These are phyloP conservation scores for Lachnellula cervina DNA, from an alignment of 2,329 filamentous ascomycete genomes.

Conservation along the genomic window DNA sequence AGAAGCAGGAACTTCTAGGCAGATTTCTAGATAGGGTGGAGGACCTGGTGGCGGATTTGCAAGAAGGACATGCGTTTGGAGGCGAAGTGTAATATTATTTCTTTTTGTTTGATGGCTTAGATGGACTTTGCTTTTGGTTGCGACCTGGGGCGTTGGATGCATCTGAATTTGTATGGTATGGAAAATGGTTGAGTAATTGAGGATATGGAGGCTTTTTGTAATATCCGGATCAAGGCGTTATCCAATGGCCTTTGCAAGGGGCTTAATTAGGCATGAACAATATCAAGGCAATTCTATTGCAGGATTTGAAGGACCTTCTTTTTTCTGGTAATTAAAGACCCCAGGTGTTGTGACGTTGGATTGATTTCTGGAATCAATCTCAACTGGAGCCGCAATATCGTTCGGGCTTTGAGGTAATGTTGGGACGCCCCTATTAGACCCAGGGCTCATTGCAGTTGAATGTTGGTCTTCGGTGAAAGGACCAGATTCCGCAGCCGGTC, in stretches of 20 bases:
- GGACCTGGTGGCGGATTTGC: slow-evolving; percentile 66
- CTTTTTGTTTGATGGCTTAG: slow-evolving; percentile 16
- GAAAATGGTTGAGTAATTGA: slow-evolving; percentile 19
- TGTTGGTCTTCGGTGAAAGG: slow-evolving; percentile 34
- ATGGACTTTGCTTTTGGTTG: slow-evolving; percentile 11
- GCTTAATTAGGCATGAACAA: background rate
- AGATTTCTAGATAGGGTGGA: slow-evolving; percentile 58
- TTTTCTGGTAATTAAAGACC: slow-evolving; percentile 11
- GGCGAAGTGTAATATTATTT: slow-evolving; percentile 44
- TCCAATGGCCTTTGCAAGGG: slow-evolving; percentile 5
- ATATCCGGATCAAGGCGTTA: slow-evolving; percentile 18
- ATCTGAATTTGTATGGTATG: slow-evolving; percentile 10
- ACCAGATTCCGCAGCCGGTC: slow-evolving; percentile 37
- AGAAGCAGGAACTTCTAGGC: slow-evolving; percentile 63
- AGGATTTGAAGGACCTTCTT: slow-evolving; percentile 26
- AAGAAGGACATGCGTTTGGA: slow-evolving; percentile 72
- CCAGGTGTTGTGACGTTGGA: slow-evolving; percentile 16
- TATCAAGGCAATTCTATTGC: slow-evolving; percentile 44
- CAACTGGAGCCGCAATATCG: slow-evolving; percentile 48
- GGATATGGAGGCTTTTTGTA: slow-evolving; percentile 1
- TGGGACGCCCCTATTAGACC: slow-evolving; percentile 38
- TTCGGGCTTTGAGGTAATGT: slow-evolving; percentile 42
- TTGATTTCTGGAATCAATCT: slow-evolving; percentile 42
- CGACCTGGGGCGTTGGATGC: slow-evolving; percentile 14
- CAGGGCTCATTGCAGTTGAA: slow-evolving; percentile 29